Conservation (phyloP, 1,139 yeast species). For the Eremothecium cymbalariae region DNA sequence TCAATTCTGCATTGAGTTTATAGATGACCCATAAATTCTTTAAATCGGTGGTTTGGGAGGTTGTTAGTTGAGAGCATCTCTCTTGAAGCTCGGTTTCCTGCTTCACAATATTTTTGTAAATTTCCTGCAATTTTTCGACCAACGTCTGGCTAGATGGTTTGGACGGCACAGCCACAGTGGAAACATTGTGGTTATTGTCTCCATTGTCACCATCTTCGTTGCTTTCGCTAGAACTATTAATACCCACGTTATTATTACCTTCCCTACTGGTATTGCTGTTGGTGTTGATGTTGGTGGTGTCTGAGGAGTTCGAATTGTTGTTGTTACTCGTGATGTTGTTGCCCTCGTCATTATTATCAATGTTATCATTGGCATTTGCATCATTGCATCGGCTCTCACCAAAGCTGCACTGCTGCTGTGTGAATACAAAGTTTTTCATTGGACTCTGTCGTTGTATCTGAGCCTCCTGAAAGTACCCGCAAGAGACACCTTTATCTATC, state of each 20-base stretch:
- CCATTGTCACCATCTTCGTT: conserved; percentile 16
- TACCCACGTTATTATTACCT: conserved; percentile 11
- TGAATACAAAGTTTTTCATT: too few species aligned
- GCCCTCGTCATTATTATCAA: conserved; percentile 9
- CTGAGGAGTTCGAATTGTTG: conserved; percentile 8
- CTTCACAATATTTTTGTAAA: conserved; percentile 60
- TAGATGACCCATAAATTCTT: conserved; percentile 65
- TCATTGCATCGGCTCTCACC: too few species aligned
- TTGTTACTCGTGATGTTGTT: conserved; percentile 8
- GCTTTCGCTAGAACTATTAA: conserved; percentile 11
- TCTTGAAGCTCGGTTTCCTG: conserved; percentile 64
- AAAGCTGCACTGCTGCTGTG: too few species aligned
- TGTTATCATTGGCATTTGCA: conserved; percentile 5
- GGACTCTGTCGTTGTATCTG: too few species aligned
- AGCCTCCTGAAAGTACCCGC: too few species aligned
- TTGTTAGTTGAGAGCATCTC: conserved; percentile 43
- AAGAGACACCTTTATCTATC: neutral
- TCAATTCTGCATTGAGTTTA: conserved; percentile 53
- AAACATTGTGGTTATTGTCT: conserved; percentile 19
- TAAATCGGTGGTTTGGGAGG: conserved; percentile 42
- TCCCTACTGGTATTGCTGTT: conserved; percentile 12
- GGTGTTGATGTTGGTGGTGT: conserved; percentile 13
- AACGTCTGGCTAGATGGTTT: conserved; percentile 59
- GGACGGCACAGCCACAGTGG: conserved; percentile 37
- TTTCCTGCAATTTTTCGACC: conserved; percentile 63